These are phyloP conservation scores for Geotrichum restrictum DNA, from an alignment of 1,139 yeast genomes.

Conservation along the genomic window DNA sequence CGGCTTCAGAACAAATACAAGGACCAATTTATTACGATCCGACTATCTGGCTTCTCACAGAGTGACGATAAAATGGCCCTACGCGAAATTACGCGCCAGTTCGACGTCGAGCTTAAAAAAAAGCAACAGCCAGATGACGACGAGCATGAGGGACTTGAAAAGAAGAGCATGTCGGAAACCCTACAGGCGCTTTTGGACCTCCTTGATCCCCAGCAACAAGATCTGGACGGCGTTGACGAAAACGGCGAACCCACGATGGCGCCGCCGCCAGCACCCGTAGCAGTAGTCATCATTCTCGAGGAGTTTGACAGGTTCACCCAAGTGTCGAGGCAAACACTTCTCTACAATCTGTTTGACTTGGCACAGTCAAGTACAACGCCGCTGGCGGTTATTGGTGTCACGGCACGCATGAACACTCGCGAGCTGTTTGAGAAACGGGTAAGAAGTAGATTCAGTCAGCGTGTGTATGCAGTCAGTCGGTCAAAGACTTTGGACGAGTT, in stretches of 20 bases:
- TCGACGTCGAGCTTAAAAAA: conserved; percentile 49
- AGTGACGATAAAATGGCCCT: conserved; percentile 74
- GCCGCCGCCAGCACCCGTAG: conserved; percentile 36
- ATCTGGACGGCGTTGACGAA: conserved; percentile 35
- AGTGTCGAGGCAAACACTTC: conserved; percentile 69
- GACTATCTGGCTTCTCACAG: conserved; percentile 68
- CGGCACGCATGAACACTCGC: conserved; percentile 68
- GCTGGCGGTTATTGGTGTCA: conserved; percentile 75
- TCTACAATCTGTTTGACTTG: conserved; percentile 84
- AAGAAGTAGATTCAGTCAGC: conserved; percentile 80
- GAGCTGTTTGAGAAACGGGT: conserved; percentile 89
- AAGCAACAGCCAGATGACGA: conserved; percentile 8
- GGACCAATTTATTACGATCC: conserved; percentile 54
- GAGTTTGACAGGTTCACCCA: conserved; percentile 70
- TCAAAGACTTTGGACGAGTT: conserved; percentile 41
- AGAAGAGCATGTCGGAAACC: conserved; percentile 51
- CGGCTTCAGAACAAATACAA: conserved; percentile 43
- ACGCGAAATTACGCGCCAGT: conserved; percentile 78
- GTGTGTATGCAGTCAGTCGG: conserved; percentile 59
- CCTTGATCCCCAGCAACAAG: conserved; percentile 31
- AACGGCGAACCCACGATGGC: conserved; percentile 24
- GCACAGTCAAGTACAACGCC: conserved; percentile 69
- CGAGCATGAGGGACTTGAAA: conserved; percentile 38
- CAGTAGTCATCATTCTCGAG: conserved; percentile 75
- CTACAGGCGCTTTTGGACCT: conserved; percentile 48